These are phyloP conservation scores for Aspergillus sp. DNA, from an alignment of 2,329 filamentous ascomycete species.

Conservation along the genomic window DNA sequence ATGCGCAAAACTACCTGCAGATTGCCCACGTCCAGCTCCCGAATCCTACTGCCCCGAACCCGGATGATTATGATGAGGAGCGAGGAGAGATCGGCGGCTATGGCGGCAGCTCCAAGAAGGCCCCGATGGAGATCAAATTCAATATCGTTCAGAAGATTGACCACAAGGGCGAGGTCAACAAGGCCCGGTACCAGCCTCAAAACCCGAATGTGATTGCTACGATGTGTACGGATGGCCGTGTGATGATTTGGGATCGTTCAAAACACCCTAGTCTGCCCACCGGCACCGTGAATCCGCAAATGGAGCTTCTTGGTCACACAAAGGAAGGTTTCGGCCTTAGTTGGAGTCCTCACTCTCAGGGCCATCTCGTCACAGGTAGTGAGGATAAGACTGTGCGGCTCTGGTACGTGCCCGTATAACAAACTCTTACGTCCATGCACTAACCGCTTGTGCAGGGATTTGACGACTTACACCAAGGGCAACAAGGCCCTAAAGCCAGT, in stretches of 20 bases:
- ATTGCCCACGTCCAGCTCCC: constrained; percentile 93
- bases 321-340: constrained; percentile 87
- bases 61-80: constrained; percentile 85
- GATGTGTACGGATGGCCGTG: constrained; percentile 79
- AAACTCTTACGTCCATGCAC: not conserved
- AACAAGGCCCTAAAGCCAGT: constrained; percentile 69
- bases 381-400: constrained; percentile 89
- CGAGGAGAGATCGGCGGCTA: constrained; percentile 92
- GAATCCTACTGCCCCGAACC: constrained; percentile 67
- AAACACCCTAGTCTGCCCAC: constrained; percentile 81
- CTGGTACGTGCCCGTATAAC: constrained; percentile 59
- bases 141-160: constrained; percentile 93
- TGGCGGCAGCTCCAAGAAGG: constrained; percentile 67
- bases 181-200: constrained; percentile 94
- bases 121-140: constrained; percentile 73
- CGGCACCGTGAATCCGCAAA: constrained; percentile 73
- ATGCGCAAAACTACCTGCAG: constrained; percentile 85
- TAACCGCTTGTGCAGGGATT: constrained; percentile 58
- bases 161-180: constrained; percentile 96
- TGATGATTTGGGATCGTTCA: constrained; percentile 92
- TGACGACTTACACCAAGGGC: constrained; percentile 69
- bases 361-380: constrained; percentile 82
- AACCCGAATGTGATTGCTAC: constrained; percentile 97
- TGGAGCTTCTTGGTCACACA: constrained; percentile 80
- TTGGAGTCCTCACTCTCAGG: constrained; percentile 84